A percentile compares a stretch with the other conserved stretches of the same genome.
phyloP scores from a whole-genome alignment of 441 rosid species.

The Corymbia citriodora region DNA sequence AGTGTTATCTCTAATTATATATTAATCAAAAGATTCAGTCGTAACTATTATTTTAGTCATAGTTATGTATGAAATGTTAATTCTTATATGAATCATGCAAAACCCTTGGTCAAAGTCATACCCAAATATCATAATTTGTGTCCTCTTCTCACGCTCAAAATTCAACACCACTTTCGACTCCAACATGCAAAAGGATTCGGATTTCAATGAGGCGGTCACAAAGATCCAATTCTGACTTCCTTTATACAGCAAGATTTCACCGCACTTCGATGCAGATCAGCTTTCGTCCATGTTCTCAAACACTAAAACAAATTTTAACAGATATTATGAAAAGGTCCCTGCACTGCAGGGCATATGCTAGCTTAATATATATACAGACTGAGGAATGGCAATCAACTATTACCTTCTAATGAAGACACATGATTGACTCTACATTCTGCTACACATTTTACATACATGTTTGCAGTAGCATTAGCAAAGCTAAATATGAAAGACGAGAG shows the following conservation, averaged over 20 bases:
- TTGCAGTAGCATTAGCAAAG: background rate
- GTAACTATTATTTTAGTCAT: background rate
- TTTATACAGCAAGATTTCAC: background rate
- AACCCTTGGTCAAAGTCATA: background rate
- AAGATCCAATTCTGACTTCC: background rate
- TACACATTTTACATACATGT: no score
- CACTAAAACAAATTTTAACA: background rate
- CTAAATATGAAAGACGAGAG: background rate
- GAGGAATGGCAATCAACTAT: background rate
- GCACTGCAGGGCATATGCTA: background rate
- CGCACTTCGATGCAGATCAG: background rate
- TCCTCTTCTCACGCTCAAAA: background rate
- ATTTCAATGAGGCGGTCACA: background rate
- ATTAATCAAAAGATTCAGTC: background rate
- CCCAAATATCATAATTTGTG: background rate
- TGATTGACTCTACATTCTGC: background rate
- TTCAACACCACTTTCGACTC: background rate
- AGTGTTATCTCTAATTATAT: no score
- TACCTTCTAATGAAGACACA: background rate
- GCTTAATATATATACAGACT: background rate
- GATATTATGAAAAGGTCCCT: background rate
- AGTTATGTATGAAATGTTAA: background rate
- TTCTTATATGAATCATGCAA: background rate
- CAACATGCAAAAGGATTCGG: background rate
- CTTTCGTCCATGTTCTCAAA: background rate